Conservation (phyloP, 1,139 yeast species). For the Petasospora fabianii region DNA sequence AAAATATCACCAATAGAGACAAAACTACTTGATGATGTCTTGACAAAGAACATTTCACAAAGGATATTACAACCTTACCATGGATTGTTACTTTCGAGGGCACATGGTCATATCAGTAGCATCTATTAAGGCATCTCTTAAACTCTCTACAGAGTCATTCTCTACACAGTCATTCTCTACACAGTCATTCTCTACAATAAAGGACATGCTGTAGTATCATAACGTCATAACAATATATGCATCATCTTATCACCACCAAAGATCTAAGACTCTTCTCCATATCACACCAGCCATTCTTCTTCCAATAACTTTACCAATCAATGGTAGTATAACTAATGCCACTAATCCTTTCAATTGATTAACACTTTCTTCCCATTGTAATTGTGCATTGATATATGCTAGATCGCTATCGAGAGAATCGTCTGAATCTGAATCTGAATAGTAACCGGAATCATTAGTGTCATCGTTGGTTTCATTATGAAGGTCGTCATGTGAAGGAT, state of each 20-base stretch:
- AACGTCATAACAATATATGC: background rate
- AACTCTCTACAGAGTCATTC: background rate
- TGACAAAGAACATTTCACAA: constrained; percentile 20
- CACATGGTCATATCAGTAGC: constrained; percentile 13
- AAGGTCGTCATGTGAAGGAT: background rate
- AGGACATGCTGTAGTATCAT: too few species aligned
- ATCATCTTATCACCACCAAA: constrained; percentile 11
- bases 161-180: too few species aligned
- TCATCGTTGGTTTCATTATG: constrained; percentile 4
- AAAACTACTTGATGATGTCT: constrained; percentile 22
- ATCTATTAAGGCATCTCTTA: constrained; percentile 2
- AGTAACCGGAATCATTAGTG: constrained; percentile 12
- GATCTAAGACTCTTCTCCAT: constrained; percentile 24
- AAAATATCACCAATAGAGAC: constrained; percentile 11
- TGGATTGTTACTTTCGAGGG: constrained; percentile 12
- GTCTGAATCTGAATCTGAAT: too few species aligned
- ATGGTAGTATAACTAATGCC: constrained; percentile 59
- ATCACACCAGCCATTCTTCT: constrained; percentile 49
- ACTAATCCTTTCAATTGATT: constrained; percentile 56
- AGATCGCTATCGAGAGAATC: constrained; percentile 22
- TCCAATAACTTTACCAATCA: constrained; percentile 69
- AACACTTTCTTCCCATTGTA: constrained; percentile 79
- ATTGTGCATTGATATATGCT: constrained; percentile 47
- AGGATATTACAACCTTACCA: constrained; percentile 24
- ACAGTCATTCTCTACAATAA: too few species aligned